Evolutionary conservation across 1,284 basidiomycete genomes (phyloP).

Genomic region (Takashimella koratensis): DNA sequence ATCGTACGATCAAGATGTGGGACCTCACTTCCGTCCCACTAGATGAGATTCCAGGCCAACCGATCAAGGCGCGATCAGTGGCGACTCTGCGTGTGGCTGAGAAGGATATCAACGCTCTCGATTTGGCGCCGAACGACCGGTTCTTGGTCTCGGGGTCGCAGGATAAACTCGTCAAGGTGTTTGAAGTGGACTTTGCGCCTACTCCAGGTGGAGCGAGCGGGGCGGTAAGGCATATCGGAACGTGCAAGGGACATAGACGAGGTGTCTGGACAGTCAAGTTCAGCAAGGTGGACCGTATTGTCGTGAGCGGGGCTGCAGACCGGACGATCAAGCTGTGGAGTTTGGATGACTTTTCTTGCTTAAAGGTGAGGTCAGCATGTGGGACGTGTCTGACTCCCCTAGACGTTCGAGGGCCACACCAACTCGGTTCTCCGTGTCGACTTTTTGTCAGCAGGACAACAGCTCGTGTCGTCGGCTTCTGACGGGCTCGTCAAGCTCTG

Average conservation of each 20-base stretch:
- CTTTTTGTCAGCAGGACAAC: constrained; percentile 78
- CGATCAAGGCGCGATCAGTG: constrained; percentile 66
- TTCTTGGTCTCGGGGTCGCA: constrained; percentile 92
- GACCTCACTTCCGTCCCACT: constrained; percentile 62
- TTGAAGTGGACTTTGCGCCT: constrained; percentile 63
- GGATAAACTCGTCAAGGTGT: constrained; percentile 91
- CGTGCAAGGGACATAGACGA: constrained; percentile 91
- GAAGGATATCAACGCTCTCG: constrained; percentile 97
- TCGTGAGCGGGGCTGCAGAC: constrained; percentile 93
- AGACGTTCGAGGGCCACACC: constrained; percentile 94
- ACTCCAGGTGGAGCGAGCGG: constrained; percentile 53
- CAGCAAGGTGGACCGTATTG: constrained; percentile 71
- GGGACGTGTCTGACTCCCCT: not conserved
- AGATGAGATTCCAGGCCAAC: constrained; percentile 17
- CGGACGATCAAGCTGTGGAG: constrained; percentile 92
- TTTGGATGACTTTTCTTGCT: constrained; percentile 81
- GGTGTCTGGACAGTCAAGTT: constrained; percentile 96
- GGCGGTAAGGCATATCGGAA: constrained; percentile 72
- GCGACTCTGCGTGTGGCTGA: constrained; percentile 93
- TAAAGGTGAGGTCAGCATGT: constrained; percentile 56
- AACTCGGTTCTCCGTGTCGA: constrained; percentile 93
- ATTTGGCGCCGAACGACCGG: constrained; percentile 85
- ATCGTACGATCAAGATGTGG: constrained; percentile 98
- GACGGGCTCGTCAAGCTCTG: constrained; percentile 96
- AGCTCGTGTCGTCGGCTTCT: constrained; percentile 81